Conservation (phyloP, 176 grass and related monocot species). For the Oryza longistaminata region DNA sequence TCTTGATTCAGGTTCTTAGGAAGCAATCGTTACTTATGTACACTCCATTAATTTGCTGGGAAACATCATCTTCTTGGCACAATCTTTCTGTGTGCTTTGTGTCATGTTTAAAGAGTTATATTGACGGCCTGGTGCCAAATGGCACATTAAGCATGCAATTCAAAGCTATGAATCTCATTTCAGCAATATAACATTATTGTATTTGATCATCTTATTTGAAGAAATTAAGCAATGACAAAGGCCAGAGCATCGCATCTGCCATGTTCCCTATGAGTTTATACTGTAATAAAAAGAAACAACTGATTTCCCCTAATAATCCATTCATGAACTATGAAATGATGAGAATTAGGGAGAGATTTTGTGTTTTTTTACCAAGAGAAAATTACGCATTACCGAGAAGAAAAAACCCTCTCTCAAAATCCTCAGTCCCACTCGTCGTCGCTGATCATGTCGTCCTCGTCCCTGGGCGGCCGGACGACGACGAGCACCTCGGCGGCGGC, state of each 20-base stretch:
- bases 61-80: background rate
- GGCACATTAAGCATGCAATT: background rate
- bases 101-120: background rate
- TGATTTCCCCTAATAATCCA: background rate
- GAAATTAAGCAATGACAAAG: constrained; percentile 7
- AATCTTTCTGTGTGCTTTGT: background rate
- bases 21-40: background rate
- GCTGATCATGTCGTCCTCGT: constrained; percentile 53
- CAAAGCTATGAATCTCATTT: background rate
- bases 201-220: constrained; percentile 19
- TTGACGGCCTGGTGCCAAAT: background rate
- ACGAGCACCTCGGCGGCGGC: constrained; percentile 53
- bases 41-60: background rate
- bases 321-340: constrained; percentile 10
- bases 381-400: background rate
- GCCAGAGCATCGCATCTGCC: background rate
- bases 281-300: background rate
- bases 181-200: background rate
- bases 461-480: constrained; percentile 72
- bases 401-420: constrained; percentile 16
- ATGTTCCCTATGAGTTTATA: constrained; percentile 6
- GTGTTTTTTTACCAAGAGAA: constrained; percentile 18
- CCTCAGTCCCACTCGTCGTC: constrained; percentile 78
- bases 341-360: background rate
- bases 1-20: background rate